phyloP scores from a whole-genome alignment of 768 basidiomycete genomes.

The Flagelloscypha sp. region DNA sequence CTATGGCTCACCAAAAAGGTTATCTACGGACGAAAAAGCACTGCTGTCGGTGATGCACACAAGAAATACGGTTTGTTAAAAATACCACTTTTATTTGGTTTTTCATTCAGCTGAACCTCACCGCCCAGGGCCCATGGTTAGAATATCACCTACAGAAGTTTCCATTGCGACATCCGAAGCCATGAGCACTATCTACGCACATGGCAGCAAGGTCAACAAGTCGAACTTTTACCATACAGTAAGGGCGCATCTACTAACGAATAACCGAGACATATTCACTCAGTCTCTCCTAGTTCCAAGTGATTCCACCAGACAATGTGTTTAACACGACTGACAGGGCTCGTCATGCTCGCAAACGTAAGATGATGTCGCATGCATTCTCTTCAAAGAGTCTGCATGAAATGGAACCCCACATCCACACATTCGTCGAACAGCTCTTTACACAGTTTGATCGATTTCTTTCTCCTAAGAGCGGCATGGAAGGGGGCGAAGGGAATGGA shows the following conservation, averaged over 20 bases:
- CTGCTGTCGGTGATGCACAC: constrained; percentile 67
- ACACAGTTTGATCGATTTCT: constrained; percentile 70
- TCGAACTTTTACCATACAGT: constrained; percentile 37
- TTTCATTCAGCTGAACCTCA: background rate
- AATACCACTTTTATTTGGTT: background rate
- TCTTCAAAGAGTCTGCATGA: constrained; percentile 78
- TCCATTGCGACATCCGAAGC: constrained; percentile 75
- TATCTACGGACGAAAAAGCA: constrained; percentile 66
- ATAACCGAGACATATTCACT: too few species aligned
- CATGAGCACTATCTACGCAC: constrained; percentile 67
- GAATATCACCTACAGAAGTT: constrained; percentile 69
- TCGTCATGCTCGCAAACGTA: constrained; percentile 84
- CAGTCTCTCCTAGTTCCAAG: too few species aligned
- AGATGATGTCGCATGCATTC: constrained; percentile 82
- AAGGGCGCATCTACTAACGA: too few species aligned
- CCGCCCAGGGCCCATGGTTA: constrained; percentile 53
- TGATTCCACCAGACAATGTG: constrained; percentile 36
- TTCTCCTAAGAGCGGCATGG: constrained; percentile 39
- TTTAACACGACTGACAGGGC: constrained; percentile 73
- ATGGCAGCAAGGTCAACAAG: constrained; percentile 49
- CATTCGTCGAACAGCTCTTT: constrained; percentile 52
- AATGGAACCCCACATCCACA: constrained; percentile 72
- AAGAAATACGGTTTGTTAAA: constrained; percentile 52
- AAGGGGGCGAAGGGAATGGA: constrained; percentile 55
- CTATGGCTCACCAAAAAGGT: constrained; percentile 61